Evolutionary conservation across 495 filamentous ascomycete genomes (phyloP).

Genomic region (Daldinia concentrica): DNA sequence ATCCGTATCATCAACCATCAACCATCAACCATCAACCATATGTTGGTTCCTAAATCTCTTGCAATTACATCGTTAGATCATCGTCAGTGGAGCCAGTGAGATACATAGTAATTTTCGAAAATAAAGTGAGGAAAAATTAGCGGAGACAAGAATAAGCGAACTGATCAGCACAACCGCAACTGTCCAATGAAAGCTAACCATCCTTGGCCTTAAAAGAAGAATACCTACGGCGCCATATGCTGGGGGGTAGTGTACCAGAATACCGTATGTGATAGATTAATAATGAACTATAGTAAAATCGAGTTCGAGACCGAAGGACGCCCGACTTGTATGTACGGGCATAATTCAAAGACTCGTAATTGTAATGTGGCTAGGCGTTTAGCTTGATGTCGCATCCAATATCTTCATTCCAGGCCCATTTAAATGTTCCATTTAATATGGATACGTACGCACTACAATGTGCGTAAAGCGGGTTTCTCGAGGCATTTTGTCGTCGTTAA

Average conservation of each 20-base stretch:
- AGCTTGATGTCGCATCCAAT: background rate
- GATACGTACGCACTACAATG: background rate
- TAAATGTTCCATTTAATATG: slow-evolving; percentile 1
- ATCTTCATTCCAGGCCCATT: background rate
- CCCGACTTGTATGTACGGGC: background rate
- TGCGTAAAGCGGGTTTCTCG: slow-evolving; percentile 1
- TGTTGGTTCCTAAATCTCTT: slow-evolving; percentile 4
- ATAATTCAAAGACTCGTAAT: slow-evolving; percentile 5
- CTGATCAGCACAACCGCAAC: slow-evolving; percentile 25
- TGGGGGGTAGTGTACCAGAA: background rate
- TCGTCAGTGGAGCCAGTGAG: slow-evolving; percentile 3
- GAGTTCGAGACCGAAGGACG: slow-evolving; percentile 26
- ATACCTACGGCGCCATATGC: background rate
- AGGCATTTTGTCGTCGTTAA: background rate
- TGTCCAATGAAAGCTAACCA: background rate
- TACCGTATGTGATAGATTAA: background rate
- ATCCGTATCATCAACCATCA: background rate
- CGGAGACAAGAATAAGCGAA: slow-evolving; percentile 13
- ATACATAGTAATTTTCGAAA: background rate
- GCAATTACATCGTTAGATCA: slow-evolving; percentile 6
- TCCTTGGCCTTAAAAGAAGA: background rate
- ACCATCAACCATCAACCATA: background rate
- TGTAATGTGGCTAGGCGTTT: background rate
- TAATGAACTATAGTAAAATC: background rate
- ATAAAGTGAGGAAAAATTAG: background rate